Percentiles rank a stretch among this genome's conserved stretches.
Evolutionary conservation across 192 early-diverging fungal species (phyloP).

Genomic region (Gaertneriomyces sp.): DNA sequence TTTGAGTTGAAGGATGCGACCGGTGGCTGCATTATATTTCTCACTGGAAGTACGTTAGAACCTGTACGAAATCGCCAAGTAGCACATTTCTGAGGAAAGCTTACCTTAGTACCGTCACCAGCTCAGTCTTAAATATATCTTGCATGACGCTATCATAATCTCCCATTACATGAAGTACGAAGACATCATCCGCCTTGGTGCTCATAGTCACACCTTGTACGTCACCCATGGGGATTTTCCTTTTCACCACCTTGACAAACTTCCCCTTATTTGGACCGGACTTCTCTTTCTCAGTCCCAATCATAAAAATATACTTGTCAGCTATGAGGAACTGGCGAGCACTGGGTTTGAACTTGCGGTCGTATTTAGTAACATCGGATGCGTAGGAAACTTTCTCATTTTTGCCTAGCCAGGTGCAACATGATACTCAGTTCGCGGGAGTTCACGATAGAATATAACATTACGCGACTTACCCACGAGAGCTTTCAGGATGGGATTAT

Average conservation of each 20-base stretch:
- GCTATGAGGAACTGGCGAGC: constrained; percentile 49
- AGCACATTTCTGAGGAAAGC: not conserved
- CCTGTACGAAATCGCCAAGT: not conserved
- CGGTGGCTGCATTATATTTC: constrained; percentile 37
- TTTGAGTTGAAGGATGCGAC: constrained; percentile 30
- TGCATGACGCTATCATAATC: constrained; percentile 59
- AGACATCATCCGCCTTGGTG: constrained; percentile 50
- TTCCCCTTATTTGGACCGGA: constrained; percentile 59
- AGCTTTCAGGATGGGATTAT: constrained; percentile 54
- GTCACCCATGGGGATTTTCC: constrained; percentile 45
- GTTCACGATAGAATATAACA: constrained; percentile 5
- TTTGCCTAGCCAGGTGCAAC: constrained; percentile 42
- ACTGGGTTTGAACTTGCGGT: constrained; percentile 55
- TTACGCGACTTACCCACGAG: constrained; percentile 42
- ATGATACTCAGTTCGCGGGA: constrained; percentile 6
- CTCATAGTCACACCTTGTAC: constrained; percentile 49
- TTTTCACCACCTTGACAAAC: constrained; percentile 55
- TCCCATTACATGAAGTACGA: constrained; percentile 50
- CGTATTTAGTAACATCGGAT: constrained; percentile 51
- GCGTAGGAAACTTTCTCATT: constrained; percentile 54
- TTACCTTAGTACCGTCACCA: constrained; percentile 53
- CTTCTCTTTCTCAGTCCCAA: constrained; percentile 55
- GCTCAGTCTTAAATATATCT: constrained; percentile 57
- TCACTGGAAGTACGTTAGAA: constrained; percentile 34
- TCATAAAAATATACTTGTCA: constrained; percentile 46